These are phyloP conservation scores for Tylopilus sp. DNA, from an alignment of 1,284 basidiomycete genomes.

Conservation along the genomic window DNA sequence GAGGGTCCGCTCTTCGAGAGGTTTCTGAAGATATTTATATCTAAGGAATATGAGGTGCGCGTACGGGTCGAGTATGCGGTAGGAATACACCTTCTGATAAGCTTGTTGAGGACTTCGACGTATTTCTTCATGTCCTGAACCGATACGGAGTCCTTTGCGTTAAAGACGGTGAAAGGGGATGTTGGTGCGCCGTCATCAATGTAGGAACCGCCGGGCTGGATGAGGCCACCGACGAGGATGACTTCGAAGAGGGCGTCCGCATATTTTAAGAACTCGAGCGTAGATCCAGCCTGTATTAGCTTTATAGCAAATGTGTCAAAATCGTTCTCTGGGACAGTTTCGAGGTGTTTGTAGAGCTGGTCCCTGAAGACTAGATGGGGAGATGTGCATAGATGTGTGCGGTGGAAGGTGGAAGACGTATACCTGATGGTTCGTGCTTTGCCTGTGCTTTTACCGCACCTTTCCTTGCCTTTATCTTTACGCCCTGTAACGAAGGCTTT, in stretches of 20 bases:
- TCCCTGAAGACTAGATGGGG: constrained; percentile 81
- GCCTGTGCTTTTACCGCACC: constrained; percentile 83
- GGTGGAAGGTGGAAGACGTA: constrained; percentile 13
- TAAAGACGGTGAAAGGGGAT: constrained; percentile 82
- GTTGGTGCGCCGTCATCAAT: constrained; percentile 81
- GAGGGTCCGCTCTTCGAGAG: constrained; percentile 83
- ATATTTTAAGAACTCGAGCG: constrained; percentile 94
- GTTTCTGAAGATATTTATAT: constrained; percentile 98
- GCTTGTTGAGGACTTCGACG: constrained; percentile 90
- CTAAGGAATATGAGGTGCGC: constrained; percentile 39
- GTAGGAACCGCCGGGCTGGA: constrained; percentile 92
- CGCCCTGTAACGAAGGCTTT: constrained; percentile 85
- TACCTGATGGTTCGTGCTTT: constrained; percentile 82
- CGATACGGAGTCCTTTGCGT: constrained; percentile 72
- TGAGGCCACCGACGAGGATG: constrained; percentile 88
- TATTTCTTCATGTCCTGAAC: constrained; percentile 88
- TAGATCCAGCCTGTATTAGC: constrained; percentile 86
- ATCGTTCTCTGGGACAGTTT: constrained; percentile 78
- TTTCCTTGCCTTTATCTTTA: constrained; percentile 85
- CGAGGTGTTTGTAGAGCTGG: constrained; percentile 90
- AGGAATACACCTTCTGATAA: constrained; percentile 76
- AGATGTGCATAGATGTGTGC: constrained; percentile 13
- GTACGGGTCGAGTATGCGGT: constrained; percentile 1
- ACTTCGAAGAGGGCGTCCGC: constrained; percentile 94
- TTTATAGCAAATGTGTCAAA: constrained; percentile 83